These are phyloP conservation scores for Cytospora piceae DNA, from an alignment of 2,329 filamentous ascomycete species.

Conservation along the genomic window DNA sequence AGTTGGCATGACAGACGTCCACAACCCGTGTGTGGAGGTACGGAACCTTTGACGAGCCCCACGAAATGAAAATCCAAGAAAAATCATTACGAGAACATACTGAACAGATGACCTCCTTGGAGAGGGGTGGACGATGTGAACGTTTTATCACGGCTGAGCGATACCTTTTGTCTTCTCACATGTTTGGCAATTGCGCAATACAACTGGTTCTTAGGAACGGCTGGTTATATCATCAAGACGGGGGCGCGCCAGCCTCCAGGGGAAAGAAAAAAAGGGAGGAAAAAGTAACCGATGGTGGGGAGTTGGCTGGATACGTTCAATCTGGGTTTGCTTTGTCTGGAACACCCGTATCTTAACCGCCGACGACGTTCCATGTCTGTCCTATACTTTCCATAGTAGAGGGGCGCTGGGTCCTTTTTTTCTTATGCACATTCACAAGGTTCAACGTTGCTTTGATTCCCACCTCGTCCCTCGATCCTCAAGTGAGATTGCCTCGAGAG, in stretches of 20 bases:
- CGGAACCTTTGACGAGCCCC: conserved; percentile 8
- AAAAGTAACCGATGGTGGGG: neutral
- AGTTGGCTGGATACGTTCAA: neutral
- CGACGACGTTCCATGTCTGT: neutral
- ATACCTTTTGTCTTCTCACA: neutral
- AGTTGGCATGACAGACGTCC: neutral
- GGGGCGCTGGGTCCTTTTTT: neutral
- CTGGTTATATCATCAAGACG: neutral
- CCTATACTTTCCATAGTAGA: neutral
- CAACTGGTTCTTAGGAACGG: neutral
- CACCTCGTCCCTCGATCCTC: neutral
- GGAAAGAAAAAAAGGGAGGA: neutral
- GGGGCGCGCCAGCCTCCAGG: neutral
- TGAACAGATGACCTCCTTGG: neutral
- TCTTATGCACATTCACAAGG: neutral
- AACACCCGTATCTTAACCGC: neutral
- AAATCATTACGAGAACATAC: conserved; percentile 8
- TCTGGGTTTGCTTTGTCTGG: neutral
- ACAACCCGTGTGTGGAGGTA: conserved; percentile 4
- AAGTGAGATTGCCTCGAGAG: neutral
- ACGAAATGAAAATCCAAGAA: neutral
- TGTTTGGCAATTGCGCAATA: neutral
- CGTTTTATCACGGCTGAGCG: neutral
- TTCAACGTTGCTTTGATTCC: neutral
- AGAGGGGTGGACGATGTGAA: neutral